Conservation (phyloP, 306 rosid genomes). For the Cyamopsis tetragonoloba region DNA sequence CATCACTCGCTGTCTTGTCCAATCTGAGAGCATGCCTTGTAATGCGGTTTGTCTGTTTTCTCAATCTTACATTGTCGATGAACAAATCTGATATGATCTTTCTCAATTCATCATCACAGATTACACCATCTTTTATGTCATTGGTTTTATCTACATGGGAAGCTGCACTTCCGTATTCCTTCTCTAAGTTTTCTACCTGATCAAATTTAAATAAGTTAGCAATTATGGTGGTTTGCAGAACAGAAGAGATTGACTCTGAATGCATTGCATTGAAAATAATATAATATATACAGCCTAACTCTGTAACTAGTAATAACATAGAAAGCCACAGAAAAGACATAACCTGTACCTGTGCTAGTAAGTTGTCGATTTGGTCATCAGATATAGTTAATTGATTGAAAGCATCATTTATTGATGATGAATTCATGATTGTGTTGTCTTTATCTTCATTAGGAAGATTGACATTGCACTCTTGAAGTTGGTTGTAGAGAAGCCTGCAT, state of each 20-base stretch:
- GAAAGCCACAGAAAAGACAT: not conserved
- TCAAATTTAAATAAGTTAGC: constrained; percentile 21
- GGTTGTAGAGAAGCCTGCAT: constrained; percentile 55
- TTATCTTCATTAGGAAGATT: constrained; percentile 38
- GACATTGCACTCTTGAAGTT: constrained; percentile 64
- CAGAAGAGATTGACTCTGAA: not conserved
- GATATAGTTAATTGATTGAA: constrained; percentile 52
- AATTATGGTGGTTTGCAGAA: not conserved
- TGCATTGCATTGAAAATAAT: not conserved
- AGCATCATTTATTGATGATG: constrained; percentile 51
- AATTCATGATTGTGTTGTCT: constrained; percentile 23
- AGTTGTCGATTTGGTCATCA: constrained; percentile 58
- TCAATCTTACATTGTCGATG: constrained; percentile 66
- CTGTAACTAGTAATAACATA: not conserved
- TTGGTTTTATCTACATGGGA: constrained; percentile 36
- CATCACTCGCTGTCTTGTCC: constrained; percentile 41
- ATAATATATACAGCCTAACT: constrained; percentile 10
- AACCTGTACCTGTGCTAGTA: constrained; percentile 64
- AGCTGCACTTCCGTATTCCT: constrained; percentile 39
- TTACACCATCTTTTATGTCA: constrained; percentile 32
- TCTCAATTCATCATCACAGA: constrained; percentile 56
- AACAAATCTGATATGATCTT: constrained; percentile 61
- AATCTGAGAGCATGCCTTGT: constrained; percentile 42
- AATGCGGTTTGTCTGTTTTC: constrained; percentile 69
- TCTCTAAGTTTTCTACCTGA: constrained; percentile 61